These are phyloP conservation scores for Whalleya microplaca DNA, from an alignment of 2,329 filamentous ascomycete species.

Conservation along the genomic window DNA sequence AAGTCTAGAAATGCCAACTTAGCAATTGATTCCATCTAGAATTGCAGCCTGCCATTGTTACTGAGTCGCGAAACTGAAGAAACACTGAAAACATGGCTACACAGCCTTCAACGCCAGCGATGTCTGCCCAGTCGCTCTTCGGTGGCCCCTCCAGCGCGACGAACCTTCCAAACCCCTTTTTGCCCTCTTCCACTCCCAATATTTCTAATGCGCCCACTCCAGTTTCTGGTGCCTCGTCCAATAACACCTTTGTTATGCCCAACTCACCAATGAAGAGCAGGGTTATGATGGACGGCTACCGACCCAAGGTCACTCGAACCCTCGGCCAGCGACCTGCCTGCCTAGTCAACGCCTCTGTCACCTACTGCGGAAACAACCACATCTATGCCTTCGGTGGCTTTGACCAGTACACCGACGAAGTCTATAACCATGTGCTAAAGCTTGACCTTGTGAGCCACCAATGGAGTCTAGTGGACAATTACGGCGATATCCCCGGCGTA, in stretches of 20 bases:
- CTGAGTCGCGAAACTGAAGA: neutral
- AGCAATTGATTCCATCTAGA: constrained; percentile 7
- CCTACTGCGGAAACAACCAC: constrained; percentile 96
- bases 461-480: constrained; percentile 97
- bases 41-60: neutral
- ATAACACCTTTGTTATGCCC: constrained; percentile 89
- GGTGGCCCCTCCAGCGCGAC: constrained; percentile 33
- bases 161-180: constrained; percentile 28
- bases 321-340: constrained; percentile 85
- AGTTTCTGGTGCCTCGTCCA: constrained; percentile 58
- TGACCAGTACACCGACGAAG: constrained; percentile 97
- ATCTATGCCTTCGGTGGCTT: constrained; percentile 99
- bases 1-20: constrained; percentile 21
- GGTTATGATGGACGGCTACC: constrained; percentile 72
- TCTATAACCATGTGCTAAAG: constrained; percentile 95
- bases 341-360: constrained; percentile 96
- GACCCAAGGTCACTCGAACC: constrained; percentile 80
- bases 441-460: constrained; percentile 86
- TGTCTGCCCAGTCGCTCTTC: constrained; percentile 35
- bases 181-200: constrained; percentile 37
- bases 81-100: constrained; percentile 29
- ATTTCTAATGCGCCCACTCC: constrained; percentile 47
- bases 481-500: constrained; percentile 95
- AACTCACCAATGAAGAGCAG: constrained; percentile 75
- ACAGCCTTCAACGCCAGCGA: constrained; percentile 32